phyloP scores from a whole-genome alignment of 495 filamentous ascomycete genomes.

The Clavariopsis aquatica region DNA sequence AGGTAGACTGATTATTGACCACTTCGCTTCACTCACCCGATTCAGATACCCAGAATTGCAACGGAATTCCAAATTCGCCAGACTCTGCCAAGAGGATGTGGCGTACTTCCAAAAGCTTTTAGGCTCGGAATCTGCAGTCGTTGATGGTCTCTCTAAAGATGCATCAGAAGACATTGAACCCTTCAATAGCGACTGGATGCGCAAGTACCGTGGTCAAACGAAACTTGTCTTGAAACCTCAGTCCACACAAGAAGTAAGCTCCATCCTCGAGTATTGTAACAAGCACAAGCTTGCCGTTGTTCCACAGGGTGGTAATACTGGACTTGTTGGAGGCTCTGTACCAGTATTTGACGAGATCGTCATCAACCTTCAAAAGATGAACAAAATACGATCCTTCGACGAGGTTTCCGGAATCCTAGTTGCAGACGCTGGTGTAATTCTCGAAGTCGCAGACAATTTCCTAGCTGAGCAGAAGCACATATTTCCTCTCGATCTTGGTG shows the following conservation, averaged over 20 bases:
- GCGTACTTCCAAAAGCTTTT: constrained; percentile 74
- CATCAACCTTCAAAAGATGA: constrained; percentile 84
- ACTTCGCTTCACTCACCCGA: background rate
- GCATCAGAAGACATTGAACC: constrained; percentile 74
- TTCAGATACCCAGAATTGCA: constrained; percentile 74
- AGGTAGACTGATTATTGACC: background rate
- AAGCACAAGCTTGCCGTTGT: constrained; percentile 87
- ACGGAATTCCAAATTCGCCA: constrained; percentile 70
- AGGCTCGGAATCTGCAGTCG: constrained; percentile 72
- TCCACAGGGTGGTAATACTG: constrained; percentile 97
- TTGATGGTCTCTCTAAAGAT: constrained; percentile 76
- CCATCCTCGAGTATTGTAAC: constrained; percentile 91
- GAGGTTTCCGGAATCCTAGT: constrained; percentile 88
- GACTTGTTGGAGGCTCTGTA: constrained; percentile 89
- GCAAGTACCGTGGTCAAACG: constrained; percentile 92
- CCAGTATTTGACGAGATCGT: constrained; percentile 98
- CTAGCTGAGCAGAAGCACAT: constrained; percentile 77
- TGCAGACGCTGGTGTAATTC: constrained; percentile 84
- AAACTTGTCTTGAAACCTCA: constrained; percentile 82
- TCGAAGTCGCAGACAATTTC: constrained; percentile 83
- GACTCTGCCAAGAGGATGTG: constrained; percentile 72
- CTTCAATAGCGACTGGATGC: constrained; percentile 98
- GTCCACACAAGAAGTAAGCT: constrained; percentile 79
- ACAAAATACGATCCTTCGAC: constrained; percentile 87
- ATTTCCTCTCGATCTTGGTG: constrained; percentile 93